Base-by-base conservation (phyloP, 208 protist genomes). In the Willaertia magna region DNA sequence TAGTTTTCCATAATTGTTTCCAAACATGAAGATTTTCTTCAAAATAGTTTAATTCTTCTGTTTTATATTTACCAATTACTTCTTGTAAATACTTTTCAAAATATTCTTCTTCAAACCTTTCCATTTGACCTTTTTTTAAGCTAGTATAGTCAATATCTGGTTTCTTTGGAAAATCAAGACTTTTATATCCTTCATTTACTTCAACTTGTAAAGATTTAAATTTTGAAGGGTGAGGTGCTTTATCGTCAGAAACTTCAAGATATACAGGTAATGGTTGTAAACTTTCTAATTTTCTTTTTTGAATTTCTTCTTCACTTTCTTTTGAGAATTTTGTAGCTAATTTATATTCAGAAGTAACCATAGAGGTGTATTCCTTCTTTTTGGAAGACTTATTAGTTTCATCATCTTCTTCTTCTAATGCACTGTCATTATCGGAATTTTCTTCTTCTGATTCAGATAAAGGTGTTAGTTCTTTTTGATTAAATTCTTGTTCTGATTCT, bases 1-100 rank as follows among this genome's bases (percentile, higher is more conserved):
- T 91, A 0, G 96, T 96, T 47, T 97, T 92, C 97, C 98, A 99
- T 0, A 99, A 91, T 91, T 99, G 98, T 42, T 97, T 92, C 96
- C 97, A 99, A n/a, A 98, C 96, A 12, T 99, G 95, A 2, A 99
- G 22, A 88, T 99, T 99, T 46, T 94, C 94, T 88, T 99, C 96
- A 90, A 97, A 98, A 59, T 93, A 94, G 88, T 93, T 97, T 39
- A 97, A 78, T 47, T 93, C 55, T 22, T 39, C 30, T 6, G 79
- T 55, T n/a, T 74, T 75, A 67, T 93, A 89, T 14, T 89, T 61
- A 2, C 49, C 52, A 18, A 82, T 39, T 22, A 44, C 14, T 14
- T 84, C 49, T 74, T 46, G 12, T 16, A 84, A 46, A 47, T 84
- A 84, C 2, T 84, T 47, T 18, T 84, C n/a, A 22, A 84, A 84